Base-by-base conservation (phyloP, 345 rosid species). In the Combretum micranthum region DNA sequence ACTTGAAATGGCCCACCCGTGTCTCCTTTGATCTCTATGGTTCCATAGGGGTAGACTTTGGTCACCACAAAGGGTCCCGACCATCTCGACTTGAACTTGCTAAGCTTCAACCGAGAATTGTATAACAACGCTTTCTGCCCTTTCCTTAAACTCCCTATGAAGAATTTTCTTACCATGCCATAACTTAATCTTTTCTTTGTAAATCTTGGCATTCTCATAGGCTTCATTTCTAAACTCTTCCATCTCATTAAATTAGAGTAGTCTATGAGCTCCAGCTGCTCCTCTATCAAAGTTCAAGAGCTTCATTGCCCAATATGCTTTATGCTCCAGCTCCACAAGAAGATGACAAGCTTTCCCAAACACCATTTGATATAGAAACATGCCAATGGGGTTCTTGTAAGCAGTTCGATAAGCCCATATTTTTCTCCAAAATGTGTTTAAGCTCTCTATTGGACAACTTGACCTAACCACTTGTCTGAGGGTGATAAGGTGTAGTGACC, bases 251-350 rank as follows among this genome's bases (percentile, higher is more conserved):
- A 67, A 13, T 6, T 58, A 57, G 1, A 64, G 46, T 13, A 50
- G 13, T 14, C 44, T 22, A 15, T 50, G 13, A 2, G 45, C 13
- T 1, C 21, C n/a, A 1, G 7, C 21, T 0, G 0, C 15, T 0
- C 46, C 11, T 3, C 20, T 8, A 43, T 59, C 51, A 16, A 66
- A 15, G 45, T 50, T 68, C 12, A 56, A 16, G 0, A 1, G 1
- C 0, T 39, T 32, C 0, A 45, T 18, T 0, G 55, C 56, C 56
- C 55, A 57, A 44, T 6, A 57, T 5, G 47, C 65, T 6, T 15
- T 42, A 6, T 68, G 64, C 22, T 64, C 69, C 9, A 69, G n/a
- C 43, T 69, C 50, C 1, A 64, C 47, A 6, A 49, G 20, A 0
- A 69, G 22, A 13, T 58, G 46, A 15, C 46, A 57, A 1, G 50